phyloP scores from a whole-genome alignment of 176 grass and related monocot genomes.

The Thinopyrum elongatum region DNA sequence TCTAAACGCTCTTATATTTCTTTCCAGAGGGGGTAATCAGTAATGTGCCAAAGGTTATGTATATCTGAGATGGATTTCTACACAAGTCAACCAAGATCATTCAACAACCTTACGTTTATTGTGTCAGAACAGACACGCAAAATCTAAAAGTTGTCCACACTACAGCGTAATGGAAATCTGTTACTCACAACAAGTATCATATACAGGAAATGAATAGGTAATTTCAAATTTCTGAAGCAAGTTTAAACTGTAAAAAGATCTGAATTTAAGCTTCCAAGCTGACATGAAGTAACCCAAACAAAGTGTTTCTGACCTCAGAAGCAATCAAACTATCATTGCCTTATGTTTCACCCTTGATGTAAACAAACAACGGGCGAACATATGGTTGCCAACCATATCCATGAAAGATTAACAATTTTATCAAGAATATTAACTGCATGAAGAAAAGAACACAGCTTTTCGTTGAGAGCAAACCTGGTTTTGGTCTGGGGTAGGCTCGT shows the following conservation, averaged over 20 bases:
- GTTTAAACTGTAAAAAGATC: not conserved
- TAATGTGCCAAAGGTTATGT: not conserved
- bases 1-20: too few relatives aligned
- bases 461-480: slow-evolving; percentile 53
- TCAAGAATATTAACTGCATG: not conserved
- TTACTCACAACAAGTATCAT: not conserved
- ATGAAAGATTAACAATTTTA: not conserved
- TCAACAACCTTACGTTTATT: slow-evolving; percentile 3
- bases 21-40: not conserved
- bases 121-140: not conserved
- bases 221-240: not conserved
- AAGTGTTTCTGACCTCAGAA: not conserved
- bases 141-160: not conserved
- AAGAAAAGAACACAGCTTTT: not conserved
- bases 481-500: slow-evolving; percentile 89
- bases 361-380: not conserved
- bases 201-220: not conserved
- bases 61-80: not conserved
- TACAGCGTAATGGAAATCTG: not conserved
- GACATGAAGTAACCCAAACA: not conserved
- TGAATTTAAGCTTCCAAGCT: not conserved
- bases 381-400: not conserved
- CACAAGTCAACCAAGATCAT: not conserved
- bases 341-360: slow-evolving; percentile 8
- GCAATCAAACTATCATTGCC: not conserved